These are phyloP conservation scores for Aureobasidium sp. DNA, from an alignment of 2,329 filamentous ascomycete species.

Conservation along the genomic window DNA sequence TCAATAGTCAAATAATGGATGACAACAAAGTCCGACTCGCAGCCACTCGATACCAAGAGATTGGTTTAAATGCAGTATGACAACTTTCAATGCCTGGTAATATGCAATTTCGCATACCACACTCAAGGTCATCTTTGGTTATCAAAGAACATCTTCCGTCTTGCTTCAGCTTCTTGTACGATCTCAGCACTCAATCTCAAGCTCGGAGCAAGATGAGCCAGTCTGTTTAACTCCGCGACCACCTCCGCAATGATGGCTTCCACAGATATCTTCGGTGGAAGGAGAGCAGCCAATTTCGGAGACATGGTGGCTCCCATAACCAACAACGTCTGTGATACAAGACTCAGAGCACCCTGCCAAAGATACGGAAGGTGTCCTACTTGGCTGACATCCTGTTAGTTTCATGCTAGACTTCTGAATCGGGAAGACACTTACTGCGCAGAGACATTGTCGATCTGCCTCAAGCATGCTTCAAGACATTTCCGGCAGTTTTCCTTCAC, in stretches of 20 bases:
- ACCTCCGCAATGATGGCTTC: constrained; percentile 74
- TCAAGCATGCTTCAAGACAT: constrained; percentile 71
- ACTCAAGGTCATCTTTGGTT: not conserved
- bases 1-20: too few species aligned
- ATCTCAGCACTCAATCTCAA: constrained; percentile 71
- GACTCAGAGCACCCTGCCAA: constrained; percentile 76
- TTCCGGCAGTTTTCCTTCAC: constrained; percentile 74
- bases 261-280: constrained; percentile 51
- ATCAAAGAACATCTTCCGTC: constrained; percentile 27
- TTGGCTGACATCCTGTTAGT: constrained; percentile 45
- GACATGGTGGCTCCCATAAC: constrained; percentile 83
- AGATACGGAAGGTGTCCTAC: constrained; percentile 79
- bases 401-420: not conserved
- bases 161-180: constrained; percentile 66
- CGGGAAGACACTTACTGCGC: constrained; percentile 55
- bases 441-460: constrained; percentile 70
- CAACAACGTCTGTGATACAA: constrained; percentile 72
- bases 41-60: not conserved
- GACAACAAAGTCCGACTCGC: too few species aligned
- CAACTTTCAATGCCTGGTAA: not conserved
- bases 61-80: not conserved
- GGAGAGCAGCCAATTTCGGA: constrained; percentile 59
- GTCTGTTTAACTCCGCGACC: constrained; percentile 66
- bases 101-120: not conserved
- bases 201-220: constrained; percentile 68